These are phyloP conservation scores for Penicillium sp. DNA, from an alignment of 2,329 filamentous ascomycete genomes.

Conservation along the genomic window DNA sequence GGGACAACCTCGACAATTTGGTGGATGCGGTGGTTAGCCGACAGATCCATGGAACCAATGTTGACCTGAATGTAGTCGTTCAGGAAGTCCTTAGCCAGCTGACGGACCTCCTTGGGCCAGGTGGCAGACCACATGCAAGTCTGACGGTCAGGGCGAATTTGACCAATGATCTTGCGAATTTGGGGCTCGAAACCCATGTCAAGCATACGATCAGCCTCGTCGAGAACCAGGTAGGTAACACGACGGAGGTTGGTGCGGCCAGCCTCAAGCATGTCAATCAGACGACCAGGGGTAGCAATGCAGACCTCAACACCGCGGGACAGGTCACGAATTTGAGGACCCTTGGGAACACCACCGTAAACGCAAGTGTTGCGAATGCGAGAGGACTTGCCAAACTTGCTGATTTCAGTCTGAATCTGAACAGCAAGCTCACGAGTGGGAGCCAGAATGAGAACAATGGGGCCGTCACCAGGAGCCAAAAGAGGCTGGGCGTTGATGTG, in stretches of 20 bases:
- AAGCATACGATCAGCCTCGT: slow-evolving; percentile 98
- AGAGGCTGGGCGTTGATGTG: slow-evolving; percentile 99
- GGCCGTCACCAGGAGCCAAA: slow-evolving; percentile 87
- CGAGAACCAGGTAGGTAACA: slow-evolving; percentile 95
- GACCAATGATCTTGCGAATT: slow-evolving; percentile 96
- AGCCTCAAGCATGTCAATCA: slow-evolving; percentile 97
- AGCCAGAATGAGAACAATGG: slow-evolving; percentile 91
- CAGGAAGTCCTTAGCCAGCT: slow-evolving; percentile 83
- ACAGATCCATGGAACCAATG: slow-evolving; percentile 91
- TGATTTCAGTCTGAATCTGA: slow-evolving; percentile 97
- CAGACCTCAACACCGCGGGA: slow-evolving; percentile 94
- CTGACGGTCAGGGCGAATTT: slow-evolving; percentile 96
- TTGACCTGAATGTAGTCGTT: slow-evolving; percentile 98
- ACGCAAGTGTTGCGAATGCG: slow-evolving; percentile 98
- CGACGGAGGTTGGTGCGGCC: slow-evolving; percentile 97
- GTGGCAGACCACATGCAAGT: slow-evolving; percentile 99
- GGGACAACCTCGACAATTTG: slow-evolving; percentile 95
- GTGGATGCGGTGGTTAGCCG: slow-evolving; percentile 95
- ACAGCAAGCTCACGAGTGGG: slow-evolving; percentile 97
- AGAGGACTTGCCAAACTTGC: slow-evolving; percentile 96
- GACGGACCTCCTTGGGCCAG: slow-evolving; percentile 97
- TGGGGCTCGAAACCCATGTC: slow-evolving; percentile 99
- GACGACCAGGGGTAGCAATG: slow-evolving; percentile 94
- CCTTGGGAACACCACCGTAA: slow-evolving; percentile 97
- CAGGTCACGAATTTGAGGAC: slow-evolving; percentile 91